Base-by-base conservation (phyloP, 768 basidiomycete genomes). In the Leccinum rimulosum region DNA sequence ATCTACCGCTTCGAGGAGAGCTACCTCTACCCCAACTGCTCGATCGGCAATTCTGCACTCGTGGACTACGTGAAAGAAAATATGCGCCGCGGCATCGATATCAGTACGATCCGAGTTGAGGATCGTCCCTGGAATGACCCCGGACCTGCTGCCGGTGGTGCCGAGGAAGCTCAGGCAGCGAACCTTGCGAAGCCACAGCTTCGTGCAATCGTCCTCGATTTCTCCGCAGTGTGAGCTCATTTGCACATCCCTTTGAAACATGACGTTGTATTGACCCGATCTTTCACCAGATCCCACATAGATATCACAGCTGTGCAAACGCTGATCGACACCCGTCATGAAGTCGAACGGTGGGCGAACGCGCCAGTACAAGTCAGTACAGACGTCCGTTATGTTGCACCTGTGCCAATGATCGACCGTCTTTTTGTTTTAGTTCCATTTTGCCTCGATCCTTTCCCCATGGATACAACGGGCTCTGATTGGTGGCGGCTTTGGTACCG, bases 91-190 rank as follows among this genome's bases (percentile, higher is more conserved):
- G 94, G 92, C 22, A 83, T 80, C 66, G 90, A 95, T 71, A 79
- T 89, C 73, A 79, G 80, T 54, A 67, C 74, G n/a, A 77, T 92
- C 61, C 81, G 74, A 57, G 74, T 84, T 49, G 79, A 81, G 61
- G 93, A 96, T 70, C 84, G 95, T 47, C 83, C 92, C 12, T 99
- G 96, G 96, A 99, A 99, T 69, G 95, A 97, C 66, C 87, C 91
- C 10, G 92, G 93, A 28, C 90, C 91, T 19, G 66, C 72, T 52
- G 77, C 79, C 17, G 78, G 80, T 14, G 76, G 77, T 5, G 74
- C 73, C 0, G 76, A 67, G 0, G 80, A 76, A 27, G 84, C 85
- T 43, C 82, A 79, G 60, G 74, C 66, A 50, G 76, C 74, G 15
- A 75, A 78, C 43, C 82, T 90, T 60, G 68, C 76, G 28, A 85